Conservation (phyloP, 306 rosid genomes). For the Pueraria montana region DNA sequence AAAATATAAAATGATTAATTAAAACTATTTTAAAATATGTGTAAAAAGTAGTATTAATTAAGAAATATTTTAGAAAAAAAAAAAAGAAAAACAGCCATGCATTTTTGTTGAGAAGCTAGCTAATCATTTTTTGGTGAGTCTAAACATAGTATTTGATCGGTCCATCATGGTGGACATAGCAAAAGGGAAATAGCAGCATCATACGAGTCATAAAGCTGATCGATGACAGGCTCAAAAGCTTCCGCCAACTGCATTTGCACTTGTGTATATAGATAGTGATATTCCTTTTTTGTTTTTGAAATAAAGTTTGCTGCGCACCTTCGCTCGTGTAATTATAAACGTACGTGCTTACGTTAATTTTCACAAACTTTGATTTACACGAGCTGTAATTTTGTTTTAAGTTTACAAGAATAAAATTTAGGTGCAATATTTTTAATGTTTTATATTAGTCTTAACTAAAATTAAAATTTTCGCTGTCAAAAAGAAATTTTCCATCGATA, state of each 20-base stretch:
- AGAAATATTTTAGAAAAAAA: neutral
- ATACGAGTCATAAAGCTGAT: slow-evolving; percentile 53
- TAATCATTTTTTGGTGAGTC: slow-evolving; percentile 53
- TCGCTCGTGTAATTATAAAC: neutral
- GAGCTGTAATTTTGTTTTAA: neutral
- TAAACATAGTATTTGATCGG: slow-evolving; percentile 55
- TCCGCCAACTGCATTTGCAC: slow-evolving; percentile 39
- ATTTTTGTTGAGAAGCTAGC: neutral
- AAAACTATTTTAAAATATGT: neutral
- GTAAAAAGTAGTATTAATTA: neutral
- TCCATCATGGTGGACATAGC: slow-evolving; percentile 53
- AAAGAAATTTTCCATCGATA: neutral
- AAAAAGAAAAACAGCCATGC: neutral
- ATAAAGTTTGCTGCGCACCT: neutral
- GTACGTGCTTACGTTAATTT: slow-evolving; percentile 1
- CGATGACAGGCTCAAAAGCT: slow-evolving; percentile 48
- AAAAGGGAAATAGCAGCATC: slow-evolving; percentile 46
- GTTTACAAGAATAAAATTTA: neutral
- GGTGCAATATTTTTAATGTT: neutral
- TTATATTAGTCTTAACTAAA: neutral
- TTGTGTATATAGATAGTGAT: neutral
- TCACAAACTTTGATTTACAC: slow-evolving; percentile 15
- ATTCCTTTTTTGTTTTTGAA: neutral
- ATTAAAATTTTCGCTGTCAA: no score
- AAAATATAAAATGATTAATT: no score